Evolutionary conservation across 2,329 filamentous ascomycete genomes (phyloP).

Genomic region (Nemania bipapillata): DNA sequence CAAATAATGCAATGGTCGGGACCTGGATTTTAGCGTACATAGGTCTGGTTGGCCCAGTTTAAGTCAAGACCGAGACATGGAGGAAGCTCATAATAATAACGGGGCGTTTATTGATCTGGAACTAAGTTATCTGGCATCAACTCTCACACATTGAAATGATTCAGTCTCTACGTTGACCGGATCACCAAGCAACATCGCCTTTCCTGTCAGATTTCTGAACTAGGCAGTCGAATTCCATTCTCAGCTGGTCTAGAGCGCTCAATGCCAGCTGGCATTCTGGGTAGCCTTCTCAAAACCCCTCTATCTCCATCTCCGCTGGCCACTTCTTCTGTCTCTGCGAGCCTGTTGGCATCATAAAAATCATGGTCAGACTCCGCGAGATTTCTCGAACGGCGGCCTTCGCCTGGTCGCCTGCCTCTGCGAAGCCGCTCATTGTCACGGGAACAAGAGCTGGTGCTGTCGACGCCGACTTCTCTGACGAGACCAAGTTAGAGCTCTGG

Average conservation of each 20-base stretch:
- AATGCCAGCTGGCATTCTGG: conserved; percentile 50
- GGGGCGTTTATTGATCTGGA: conserved; percentile 30
- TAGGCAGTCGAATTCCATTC: conserved; percentile 31
- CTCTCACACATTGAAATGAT: conserved; percentile 27
- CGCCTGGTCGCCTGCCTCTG: conserved; percentile 88
- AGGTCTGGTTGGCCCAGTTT: not conserved
- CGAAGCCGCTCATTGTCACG: conserved; percentile 85
- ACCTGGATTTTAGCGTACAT: not conserved
- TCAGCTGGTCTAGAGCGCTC: conserved; percentile 52
- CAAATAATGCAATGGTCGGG: conserved; percentile 8
- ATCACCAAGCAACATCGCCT: conserved; percentile 23
- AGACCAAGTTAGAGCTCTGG: conserved; percentile 96
- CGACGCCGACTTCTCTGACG: conserved; percentile 96
- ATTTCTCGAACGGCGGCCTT: conserved; percentile 97
- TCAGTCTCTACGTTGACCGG: conserved; percentile 15
- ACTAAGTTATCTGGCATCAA: conserved; percentile 43
- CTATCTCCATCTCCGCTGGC: conserved; percentile 24
- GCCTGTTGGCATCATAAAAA: conserved; percentile 44
- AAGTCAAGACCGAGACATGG: conserved; percentile 2
- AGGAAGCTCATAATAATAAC: conserved; percentile 29
- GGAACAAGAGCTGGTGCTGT: conserved; percentile 95
- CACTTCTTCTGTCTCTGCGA: conserved; percentile 46
- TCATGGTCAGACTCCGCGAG: conserved; percentile 95
- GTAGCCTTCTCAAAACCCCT: conserved; percentile 35
- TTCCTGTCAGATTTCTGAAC: conserved; percentile 28